Percentiles rank a stretch among this genome's conserved stretches.
These are phyloP conservation scores for Microbotryomycetes sp. DNA, from an alignment of 1,284 basidiomycete genomes.

Conservation along the genomic window DNA sequence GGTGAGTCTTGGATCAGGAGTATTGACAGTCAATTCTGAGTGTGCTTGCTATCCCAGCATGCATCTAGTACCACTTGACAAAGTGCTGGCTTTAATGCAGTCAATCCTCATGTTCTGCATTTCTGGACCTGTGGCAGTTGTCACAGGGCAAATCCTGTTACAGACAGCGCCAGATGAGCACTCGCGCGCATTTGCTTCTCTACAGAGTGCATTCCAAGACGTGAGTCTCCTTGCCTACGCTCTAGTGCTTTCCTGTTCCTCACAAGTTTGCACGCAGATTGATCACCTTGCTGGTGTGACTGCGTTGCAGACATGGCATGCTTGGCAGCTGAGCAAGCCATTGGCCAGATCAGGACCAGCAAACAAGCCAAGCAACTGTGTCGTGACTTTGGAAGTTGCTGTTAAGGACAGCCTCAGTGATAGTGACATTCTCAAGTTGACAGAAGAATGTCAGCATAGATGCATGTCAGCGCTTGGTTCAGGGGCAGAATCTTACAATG, in stretches of 20 bases:
- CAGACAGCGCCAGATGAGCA: constrained; percentile 65
- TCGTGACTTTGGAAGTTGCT: neutral
- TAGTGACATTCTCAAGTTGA: neutral
- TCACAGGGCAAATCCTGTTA: constrained; percentile 71
- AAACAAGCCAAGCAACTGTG: neutral
- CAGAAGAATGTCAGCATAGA: neutral
- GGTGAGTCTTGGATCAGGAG: no score
- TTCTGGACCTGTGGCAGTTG: constrained; percentile 67
- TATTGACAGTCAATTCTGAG: no score
- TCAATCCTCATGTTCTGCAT: constrained; percentile 69
- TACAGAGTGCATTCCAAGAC: constrained; percentile 6
- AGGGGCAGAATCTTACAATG: no score
- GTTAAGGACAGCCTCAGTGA: neutral
- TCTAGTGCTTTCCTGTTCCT: neutral
- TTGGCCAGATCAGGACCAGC: neutral
- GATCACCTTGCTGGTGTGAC: neutral
- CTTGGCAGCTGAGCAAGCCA: neutral
- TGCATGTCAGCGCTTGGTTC: neutral
- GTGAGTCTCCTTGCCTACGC: neutral
- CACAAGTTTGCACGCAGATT: neutral
- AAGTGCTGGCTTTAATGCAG: constrained; percentile 63
- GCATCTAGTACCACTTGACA: constrained; percentile 52
- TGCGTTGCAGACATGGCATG: neutral
- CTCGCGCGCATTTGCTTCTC: neutral
- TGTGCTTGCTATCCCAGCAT: constrained; percentile 30